phyloP scores from a whole-genome alignment of 345 rosid genomes.

The Combretum micranthum region DNA sequence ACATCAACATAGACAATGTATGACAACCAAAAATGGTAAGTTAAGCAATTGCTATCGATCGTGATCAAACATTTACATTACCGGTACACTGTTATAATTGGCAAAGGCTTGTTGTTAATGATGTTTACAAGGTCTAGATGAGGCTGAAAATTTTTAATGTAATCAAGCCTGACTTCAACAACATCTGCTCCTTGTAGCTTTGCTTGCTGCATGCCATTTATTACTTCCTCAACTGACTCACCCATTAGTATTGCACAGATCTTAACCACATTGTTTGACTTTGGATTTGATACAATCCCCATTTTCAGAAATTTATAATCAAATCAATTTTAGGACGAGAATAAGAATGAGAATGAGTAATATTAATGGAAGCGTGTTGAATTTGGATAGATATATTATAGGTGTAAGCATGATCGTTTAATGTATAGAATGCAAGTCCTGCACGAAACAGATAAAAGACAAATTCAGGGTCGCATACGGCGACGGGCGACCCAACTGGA shows the following conservation, averaged over 20 bases:
- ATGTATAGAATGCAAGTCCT: too few relatives aligned
- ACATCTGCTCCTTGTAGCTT: constrained; percentile 46
- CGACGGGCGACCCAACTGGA: too few relatives aligned
- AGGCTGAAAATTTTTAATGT: constrained; percentile 29
- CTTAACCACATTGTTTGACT: neutral
- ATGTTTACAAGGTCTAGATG: constrained; percentile 32
- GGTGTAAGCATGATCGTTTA: too few relatives aligned
- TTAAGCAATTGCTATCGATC: neutral
- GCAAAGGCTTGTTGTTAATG: constrained; percentile 37
- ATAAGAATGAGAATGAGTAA: too few relatives aligned
- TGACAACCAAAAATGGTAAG: neutral
- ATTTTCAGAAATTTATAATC: too few relatives aligned
- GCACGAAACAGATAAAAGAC: too few relatives aligned
- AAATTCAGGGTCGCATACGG: too few relatives aligned
- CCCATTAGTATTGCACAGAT: constrained; percentile 40
- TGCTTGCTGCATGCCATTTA: constrained; percentile 30
- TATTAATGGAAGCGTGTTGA: too few relatives aligned
- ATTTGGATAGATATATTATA: neutral
- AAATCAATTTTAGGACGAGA: neutral
- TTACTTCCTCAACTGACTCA: constrained; percentile 32
- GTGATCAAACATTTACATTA: constrained; percentile 9
- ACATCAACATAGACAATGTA: too few relatives aligned
- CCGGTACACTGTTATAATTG: constrained; percentile 37
- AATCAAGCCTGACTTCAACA: constrained; percentile 49
- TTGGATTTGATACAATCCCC: too few relatives aligned